These are phyloP conservation scores for Halophytophthora batemanensis DNA, from an alignment of 352 stramenopile species.

Conservation along the genomic window DNA sequence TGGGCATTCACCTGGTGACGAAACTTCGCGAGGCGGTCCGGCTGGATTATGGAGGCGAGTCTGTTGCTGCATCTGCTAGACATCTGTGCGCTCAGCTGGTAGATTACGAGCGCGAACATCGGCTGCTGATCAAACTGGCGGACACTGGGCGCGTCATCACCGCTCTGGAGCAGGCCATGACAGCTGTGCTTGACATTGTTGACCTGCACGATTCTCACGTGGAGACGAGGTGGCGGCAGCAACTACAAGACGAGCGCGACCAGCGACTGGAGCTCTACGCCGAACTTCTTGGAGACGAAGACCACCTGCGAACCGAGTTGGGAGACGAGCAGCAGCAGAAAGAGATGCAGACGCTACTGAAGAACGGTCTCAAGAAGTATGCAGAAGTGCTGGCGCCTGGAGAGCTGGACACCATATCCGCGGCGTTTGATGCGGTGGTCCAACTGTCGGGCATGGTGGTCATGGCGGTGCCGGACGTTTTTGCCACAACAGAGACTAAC, in stretches of 20 bases:
- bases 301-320: neutral
- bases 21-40: neutral
- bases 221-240: too few species aligned
- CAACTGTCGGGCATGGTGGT: slow-evolving; percentile 1
- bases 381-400: neutral
- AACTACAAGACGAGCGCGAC: neutral
- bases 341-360: slow-evolving; percentile 8
- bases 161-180: too few species aligned
- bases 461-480: slow-evolving; percentile 6
- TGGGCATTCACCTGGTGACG: neutral
- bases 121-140: too few species aligned
- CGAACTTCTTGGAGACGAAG: slow-evolving; percentile 2
- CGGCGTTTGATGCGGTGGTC: slow-evolving; percentile 4
- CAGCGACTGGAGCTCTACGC: too few species aligned
- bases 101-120: too few species aligned
- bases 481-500: neutral
- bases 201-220: too few species aligned
- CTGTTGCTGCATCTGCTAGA: too few species aligned
- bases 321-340: slow-evolving; percentile 6
- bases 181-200: too few species aligned
- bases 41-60: neutral
- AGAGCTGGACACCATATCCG: slow-evolving; percentile 2
- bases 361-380: slow-evolving; percentile 3
- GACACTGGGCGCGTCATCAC: too few species aligned
- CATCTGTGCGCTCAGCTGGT: too few species aligned